Evolutionary conservation across 208 protist species (phyloP), one percentile per base, ranked within the genome.

Genomic region (Paratrypanosoma confusum): DNA sequence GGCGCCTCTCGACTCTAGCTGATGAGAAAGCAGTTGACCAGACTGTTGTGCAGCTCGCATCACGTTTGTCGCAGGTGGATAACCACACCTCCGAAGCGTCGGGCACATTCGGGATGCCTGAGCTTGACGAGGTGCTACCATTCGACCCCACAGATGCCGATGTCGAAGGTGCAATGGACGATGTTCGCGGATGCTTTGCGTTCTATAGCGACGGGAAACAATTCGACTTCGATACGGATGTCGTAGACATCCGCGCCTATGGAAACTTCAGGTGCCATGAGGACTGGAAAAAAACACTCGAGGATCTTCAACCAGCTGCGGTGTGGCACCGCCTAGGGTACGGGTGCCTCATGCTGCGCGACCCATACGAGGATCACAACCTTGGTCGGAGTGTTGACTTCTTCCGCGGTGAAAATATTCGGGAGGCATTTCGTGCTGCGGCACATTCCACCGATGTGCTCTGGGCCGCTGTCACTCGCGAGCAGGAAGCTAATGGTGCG

Each of bases 311-410:
- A 26, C 48, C 60, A 1, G 49, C 50, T 21, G 68, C 77, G 8
- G 50, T 59, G 8, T 90, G 81, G 78, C 57, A 83, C 17, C 57
- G 76, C 31, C 43, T 90, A 2, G 81, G 81, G 10, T 76, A 85
- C 40, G 71, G 83, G 37, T 50, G 55, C 1, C 41, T 86, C 1
- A 45, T 85, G 39, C 31, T 90, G 1, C 50, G 78, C 2, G 81
- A 90, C 39, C 81, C 81, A 1, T 90, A 70, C 29, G 81, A 90
- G 31, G 22, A 51, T 17, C 81, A 90, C 25, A 87, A 62, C 42
- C 50, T 90, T 3, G 81, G 74, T 1, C 49, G 77, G 5, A 78
- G 77, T 43, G 77, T 90, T 7, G 78, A 90, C 51, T 90, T 90
- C 51, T 86, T 90, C 34, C 52, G 61, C 6, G 69, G 54, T 1